These are phyloP conservation scores for Bretziella fagacearum DNA, from an alignment of 2,329 filamentous ascomycete genomes.

Conservation along the genomic window DNA sequence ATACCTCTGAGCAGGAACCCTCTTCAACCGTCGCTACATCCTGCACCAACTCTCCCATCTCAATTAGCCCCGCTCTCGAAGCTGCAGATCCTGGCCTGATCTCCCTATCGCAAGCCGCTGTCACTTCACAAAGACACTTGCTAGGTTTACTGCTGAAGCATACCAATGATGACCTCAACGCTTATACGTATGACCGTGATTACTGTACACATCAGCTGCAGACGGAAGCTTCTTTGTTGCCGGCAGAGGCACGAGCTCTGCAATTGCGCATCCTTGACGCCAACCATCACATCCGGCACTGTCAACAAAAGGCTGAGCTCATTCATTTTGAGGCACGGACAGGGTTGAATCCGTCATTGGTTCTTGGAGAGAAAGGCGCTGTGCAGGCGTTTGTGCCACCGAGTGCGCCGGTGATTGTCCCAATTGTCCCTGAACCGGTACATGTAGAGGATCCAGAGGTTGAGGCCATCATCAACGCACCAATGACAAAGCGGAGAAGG, in stretches of 20 bases:
- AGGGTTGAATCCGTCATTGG: conserved; percentile 6
- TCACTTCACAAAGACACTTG: conserved; percentile 8
- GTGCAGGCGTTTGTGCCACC: conserved; percentile 12
- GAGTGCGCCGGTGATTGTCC: conserved; percentile 7
- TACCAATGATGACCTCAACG: conserved; percentile 26
- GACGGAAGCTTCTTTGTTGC: conserved; percentile 21
- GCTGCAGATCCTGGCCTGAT: conserved; percentile 1
- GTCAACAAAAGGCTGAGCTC: conserved; percentile 24
- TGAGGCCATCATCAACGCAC: background rate
- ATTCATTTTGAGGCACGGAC: conserved; percentile 22
- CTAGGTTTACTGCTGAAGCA: conserved; percentile 19
- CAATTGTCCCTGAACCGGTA: conserved; percentile 9
- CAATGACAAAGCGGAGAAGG: conserved; percentile 12
- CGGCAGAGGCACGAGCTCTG: conserved; percentile 26
- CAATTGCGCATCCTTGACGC: conserved; percentile 28
- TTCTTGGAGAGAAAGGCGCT: conserved; percentile 15
- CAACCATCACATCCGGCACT: conserved; percentile 28
- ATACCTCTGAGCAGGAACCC: background rate
- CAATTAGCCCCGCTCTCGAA: background rate
- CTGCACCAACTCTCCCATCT: background rate
- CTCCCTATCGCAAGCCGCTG: conserved; percentile 7
- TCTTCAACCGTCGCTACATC: conserved; percentile 8
- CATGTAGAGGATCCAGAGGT: conserved; percentile 13
- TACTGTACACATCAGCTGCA: conserved; percentile 25
- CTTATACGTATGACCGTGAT: conserved; percentile 27